Base-by-base conservation (phyloP, 345 rosid genomes). In the Abelmoschus esculentus region DNA sequence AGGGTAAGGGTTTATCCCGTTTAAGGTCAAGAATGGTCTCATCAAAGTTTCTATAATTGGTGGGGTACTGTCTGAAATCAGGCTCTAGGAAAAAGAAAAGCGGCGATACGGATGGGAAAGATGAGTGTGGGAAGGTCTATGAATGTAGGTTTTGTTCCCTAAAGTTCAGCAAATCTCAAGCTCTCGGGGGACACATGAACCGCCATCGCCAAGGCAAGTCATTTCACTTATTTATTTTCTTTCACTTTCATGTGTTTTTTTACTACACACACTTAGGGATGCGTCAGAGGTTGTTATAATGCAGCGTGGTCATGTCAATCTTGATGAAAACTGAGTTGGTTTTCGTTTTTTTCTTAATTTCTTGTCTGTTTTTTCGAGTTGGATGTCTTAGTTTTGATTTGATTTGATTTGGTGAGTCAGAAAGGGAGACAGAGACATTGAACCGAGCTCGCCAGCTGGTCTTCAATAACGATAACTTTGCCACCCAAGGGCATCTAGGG, bases 161-260 rank as follows among this genome's bases (percentile, higher is more conserved):
- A 80, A 92, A 89, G 95, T 96, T 96, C 83, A 89, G 96, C 89
- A 96, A 96, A 84, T 96, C 99, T 72, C 99, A 96, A 92, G 99
- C 99, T 69, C 99, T 96, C 8, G 99, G 99, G 38, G 99, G 98
- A 61, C 99, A 96, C 89, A 96, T 96, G 99, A 96, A 96, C 81
- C 97, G 99, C 79, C 99, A 96, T 82, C 88, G 99, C 76, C 98
- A 96, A 96, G 98, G 99, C 76, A 85, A 82, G 75, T 66, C 55
- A 55, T 6, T 31, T 56, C 63, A 58, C 6, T 34, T 61, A 50
- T 72, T 71, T 32, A 63, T 42, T 10, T 26, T 38, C 42, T 38
- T 38, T 9, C 52, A 11, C n/a, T 10, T 53, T 53, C 19, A 17
- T 40, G 31, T 63, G 40, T 17, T 46, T 34, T 64, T 62, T 70